A percentile compares a stretch with the other conserved stretches of the same genome.
Evolutionary conservation across 202 grass and related monocot species (phyloP).

Genomic region (Elaeis oleifera): DNA sequence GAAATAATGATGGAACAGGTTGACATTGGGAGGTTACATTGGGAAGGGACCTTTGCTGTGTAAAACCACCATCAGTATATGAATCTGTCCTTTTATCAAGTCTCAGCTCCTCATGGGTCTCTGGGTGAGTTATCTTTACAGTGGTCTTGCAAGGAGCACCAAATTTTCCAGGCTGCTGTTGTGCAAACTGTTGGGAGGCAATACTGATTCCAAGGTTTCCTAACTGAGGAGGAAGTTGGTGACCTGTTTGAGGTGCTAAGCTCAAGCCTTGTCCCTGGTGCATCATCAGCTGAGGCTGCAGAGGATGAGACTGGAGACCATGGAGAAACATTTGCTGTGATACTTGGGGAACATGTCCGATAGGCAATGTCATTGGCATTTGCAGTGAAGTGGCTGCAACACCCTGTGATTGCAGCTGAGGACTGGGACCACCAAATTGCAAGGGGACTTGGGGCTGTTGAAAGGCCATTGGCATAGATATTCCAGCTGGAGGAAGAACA

Average conservation of each 20-base stretch:
- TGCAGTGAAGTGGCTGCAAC: conserved; percentile 59
- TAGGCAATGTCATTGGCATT: conserved; percentile 67
- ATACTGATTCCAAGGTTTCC: conserved; percentile 50
- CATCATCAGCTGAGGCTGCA: conserved; percentile 73
- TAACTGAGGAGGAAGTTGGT: conserved; percentile 52
- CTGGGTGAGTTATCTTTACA: conserved; percentile 91
- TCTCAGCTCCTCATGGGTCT: conserved; percentile 75
- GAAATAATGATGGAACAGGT: conserved; percentile 27
- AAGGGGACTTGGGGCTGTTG: conserved; percentile 47
- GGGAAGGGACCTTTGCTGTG: conserved; percentile 38
- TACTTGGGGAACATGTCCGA: conserved; percentile 50
- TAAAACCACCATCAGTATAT: conserved; percentile 21
- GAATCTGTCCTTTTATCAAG: conserved; percentile 46
- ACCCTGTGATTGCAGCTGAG: conserved; percentile 47
- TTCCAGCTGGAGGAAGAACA: conserved; percentile 37
- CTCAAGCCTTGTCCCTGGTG: conserved; percentile 63
- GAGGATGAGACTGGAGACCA: conserved; percentile 47
- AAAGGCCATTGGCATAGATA: conserved; percentile 34
- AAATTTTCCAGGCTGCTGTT: conserved; percentile 46
- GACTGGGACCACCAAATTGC: conserved; percentile 64
- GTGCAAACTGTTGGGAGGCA: conserved; percentile 38
- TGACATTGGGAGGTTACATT: conserved; percentile 54
- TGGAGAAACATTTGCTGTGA: conserved; percentile 54
- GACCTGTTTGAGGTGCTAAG: conserved; percentile 39
- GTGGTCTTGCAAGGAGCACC: conserved; percentile 34